Base-by-base conservation (phyloP, 2,329 filamentous ascomycete species). In the Ophiostoma ips region DNA sequence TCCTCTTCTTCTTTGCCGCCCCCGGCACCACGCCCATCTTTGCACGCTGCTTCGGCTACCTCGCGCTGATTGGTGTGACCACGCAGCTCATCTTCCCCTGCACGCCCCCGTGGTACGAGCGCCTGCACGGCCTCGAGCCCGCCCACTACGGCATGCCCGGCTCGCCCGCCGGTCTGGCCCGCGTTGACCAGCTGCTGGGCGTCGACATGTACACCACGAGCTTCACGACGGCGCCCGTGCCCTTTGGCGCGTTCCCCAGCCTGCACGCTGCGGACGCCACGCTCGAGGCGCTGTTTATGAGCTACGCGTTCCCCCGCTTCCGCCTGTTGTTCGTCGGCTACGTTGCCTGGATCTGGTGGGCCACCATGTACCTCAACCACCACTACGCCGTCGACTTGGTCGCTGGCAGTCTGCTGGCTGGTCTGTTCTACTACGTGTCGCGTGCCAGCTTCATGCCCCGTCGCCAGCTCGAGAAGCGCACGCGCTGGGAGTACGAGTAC, bases 81-180 rank as follows among this genome's bases (percentile, higher is more conserved):
- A 89, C 94, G 56, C 89, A 95, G 68, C 74, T 95, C 49, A 66
- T 88, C 55, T 94, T 95, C 67, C 90, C 90, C 1, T 95, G 90
- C 71, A 92, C 89, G 21, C 87, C 90, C 24, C 90, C 90, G 1
- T 96, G 90, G 90, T 96, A 95, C 62, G 90, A 95, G 72, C 94
- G 92, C 65, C 75, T 85, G 60, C 87, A 95, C 64, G 90, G 90
- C 15, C 71, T 95, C 48, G 87, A 87, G 30, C 89, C 90, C 2
- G 90, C 90, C 46, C 87, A 92, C 59, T 95, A 95, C 68, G 85
- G 84, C 44, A 94, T 96, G 75, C 73, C 78, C 41, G 90, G 90
- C 46, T 90, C 87, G 43, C 88, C 90, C 1, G 90, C 89, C 12
- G 90, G 90, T 48, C 76, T 96, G 54, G 86, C 84, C 54, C 84